Base-by-base conservation (phyloP, 352 stramenopile species). In the Phytopythium chamaehyphon region DNA sequence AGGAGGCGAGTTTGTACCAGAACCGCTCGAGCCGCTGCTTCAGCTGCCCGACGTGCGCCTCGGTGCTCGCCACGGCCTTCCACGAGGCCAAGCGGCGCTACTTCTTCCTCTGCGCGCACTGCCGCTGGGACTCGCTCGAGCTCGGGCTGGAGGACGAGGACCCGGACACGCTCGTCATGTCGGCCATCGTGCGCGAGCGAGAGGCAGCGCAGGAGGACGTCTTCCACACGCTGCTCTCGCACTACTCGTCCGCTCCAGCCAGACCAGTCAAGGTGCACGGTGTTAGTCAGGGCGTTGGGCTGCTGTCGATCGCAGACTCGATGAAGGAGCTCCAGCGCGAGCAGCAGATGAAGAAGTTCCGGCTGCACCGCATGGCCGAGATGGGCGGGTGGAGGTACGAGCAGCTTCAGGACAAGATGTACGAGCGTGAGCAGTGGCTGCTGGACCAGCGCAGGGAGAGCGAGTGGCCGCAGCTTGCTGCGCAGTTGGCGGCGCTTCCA, bases 1-100 rank as follows among this genome's bases (percentile, higher is more conserved):
- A 93, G 47, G 86, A 95, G 52, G 86, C 86, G 19, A 79, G 62
- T 47, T 71, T 86, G 64, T 94, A 92, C 67, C 85, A 94, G 78
- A 93, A 94, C 63, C 82, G 86, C 55, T 93, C 82, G 44, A 89
- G 77, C 24, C 79, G 83, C 38, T 89, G 76, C 70, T 94, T 95
- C 57, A 79, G 67, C 53, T 95, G 86, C 62, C 71, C 76, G 19
- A 54, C 65, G 21, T 95, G 86, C 54, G 68, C 62, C 40, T 85
- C 40, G 15, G 62, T 73, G 48, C 68, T 95, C 24, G 82, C 76
- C n/a, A 92, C 82, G 23, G 76, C 75, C 15, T 84, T 90, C 36
- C 63, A 87, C 54, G 73, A 87, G 24, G 50, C 51, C 16, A 47
- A 59, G 3, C 67, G 75, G 39, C 72, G 76, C 40, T 93, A 78